A percentile compares a stretch with the other conserved stretches of the same genome.
Conservation (phyloP, 1,139 yeast genomes). For the Debaryomyces subglobosus region DNA sequence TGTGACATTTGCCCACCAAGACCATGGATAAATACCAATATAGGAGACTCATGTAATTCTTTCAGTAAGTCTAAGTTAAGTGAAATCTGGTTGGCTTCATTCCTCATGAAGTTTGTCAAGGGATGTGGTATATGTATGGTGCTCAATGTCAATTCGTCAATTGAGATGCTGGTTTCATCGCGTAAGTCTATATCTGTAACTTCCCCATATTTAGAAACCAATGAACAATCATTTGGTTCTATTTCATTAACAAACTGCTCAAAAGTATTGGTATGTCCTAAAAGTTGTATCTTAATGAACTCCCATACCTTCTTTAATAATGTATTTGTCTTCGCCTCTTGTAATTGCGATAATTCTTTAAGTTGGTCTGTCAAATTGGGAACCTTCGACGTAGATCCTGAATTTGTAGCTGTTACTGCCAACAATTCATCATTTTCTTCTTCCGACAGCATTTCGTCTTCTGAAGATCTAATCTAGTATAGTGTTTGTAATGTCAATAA, state of each 20-base stretch:
- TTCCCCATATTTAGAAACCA: slow-evolving; percentile 50
- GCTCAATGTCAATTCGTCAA: slow-evolving; percentile 41
- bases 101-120: slow-evolving; percentile 47
- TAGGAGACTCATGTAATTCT: slow-evolving; percentile 54
- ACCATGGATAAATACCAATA: slow-evolving; percentile 68
- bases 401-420: slow-evolving; percentile 1
- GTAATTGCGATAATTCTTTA: slow-evolving; percentile 12
- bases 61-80: slow-evolving; percentile 29
- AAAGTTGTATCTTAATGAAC: slow-evolving; percentile 28
- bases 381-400: background rate
- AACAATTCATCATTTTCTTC: slow-evolving; percentile 8
- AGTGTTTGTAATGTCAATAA: background rate
- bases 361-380: slow-evolving; percentile 6
- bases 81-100: slow-evolving; percentile 31
- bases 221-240: slow-evolving; percentile 60
- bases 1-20: slow-evolving; percentile 79
- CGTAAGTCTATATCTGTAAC: slow-evolving; percentile 40
- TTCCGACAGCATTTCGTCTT: slow-evolving; percentile 9
- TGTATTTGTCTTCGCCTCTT: slow-evolving; percentile 24
- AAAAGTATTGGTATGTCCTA: slow-evolving; percentile 31
- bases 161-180: slow-evolving; percentile 24
- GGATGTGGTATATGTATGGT: slow-evolving; percentile 60
- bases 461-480: background rate
- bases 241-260: slow-evolving; percentile 42
- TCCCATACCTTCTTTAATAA: slow-evolving; percentile 26